Evolutionary conservation across 2,329 filamentous ascomycete species (phyloP).

Genomic region (Colletotrichum plurivorum): DNA sequence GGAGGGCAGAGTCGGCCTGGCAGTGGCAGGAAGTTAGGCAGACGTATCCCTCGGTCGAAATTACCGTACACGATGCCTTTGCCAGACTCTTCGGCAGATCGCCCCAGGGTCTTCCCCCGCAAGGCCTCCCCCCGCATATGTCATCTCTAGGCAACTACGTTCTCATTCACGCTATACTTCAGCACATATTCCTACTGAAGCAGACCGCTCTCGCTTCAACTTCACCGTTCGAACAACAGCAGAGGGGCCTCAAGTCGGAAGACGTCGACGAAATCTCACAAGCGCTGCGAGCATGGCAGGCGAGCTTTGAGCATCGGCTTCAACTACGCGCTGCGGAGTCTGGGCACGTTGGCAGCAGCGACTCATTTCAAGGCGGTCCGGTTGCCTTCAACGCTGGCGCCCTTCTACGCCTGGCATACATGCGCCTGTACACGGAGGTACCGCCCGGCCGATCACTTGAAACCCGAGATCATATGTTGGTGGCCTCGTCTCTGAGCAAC

Average conservation of each 20-base stretch:
- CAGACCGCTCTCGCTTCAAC: conserved; percentile 69
- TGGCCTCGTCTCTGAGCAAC: conserved; percentile 72
- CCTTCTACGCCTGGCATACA: conserved; percentile 72
- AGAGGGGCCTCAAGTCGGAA: conserved; percentile 65
- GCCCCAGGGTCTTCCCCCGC: conserved; percentile 59
- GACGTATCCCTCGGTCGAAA: conserved; percentile 63
- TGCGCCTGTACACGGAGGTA: conserved; percentile 76
- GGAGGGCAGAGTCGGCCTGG: conserved; percentile 70
- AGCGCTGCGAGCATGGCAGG: conserved; percentile 71
- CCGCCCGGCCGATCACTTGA: conserved; percentile 74
- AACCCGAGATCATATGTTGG: conserved; percentile 73
- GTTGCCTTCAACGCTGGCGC: conserved; percentile 78
- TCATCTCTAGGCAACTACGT: conserved; percentile 79
- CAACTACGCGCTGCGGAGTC: conserved; percentile 65
- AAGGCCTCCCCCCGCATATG: conserved; percentile 63
- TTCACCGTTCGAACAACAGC: conserved; percentile 63
- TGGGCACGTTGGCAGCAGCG: conserved; percentile 61
- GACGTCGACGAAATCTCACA: conserved; percentile 71
- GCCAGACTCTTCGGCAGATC: conserved; percentile 67
- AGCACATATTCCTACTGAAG: conserved; percentile 79
- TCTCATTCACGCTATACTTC: conserved; percentile 79
- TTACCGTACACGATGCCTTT: conserved; percentile 71
- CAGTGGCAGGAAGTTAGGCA: conserved; percentile 73
- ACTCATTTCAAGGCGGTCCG: conserved; percentile 69
- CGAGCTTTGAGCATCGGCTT: conserved; percentile 70